These are phyloP conservation scores for Epichloe bromicola DNA, from an alignment of 2,329 filamentous ascomycete species.

Conservation along the genomic window DNA sequence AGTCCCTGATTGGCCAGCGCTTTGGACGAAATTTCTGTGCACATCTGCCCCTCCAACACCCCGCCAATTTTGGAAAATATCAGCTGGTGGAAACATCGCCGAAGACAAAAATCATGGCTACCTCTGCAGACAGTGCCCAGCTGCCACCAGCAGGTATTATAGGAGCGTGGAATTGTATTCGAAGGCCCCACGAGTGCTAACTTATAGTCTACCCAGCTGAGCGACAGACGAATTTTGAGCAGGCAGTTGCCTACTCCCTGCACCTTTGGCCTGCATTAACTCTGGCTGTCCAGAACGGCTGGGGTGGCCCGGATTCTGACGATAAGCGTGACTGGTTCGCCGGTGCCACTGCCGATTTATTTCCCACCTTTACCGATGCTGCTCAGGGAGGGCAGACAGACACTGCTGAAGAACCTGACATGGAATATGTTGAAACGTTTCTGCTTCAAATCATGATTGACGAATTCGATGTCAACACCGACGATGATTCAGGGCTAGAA, in stretches of 20 bases:
- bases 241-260: conserved; percentile 72
- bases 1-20: not conserved
- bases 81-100: not conserved
- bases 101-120: conserved; percentile 16
- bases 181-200: not conserved
- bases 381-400: conserved; percentile 14
- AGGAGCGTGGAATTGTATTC: not conserved
- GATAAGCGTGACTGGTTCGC: conserved; percentile 97
- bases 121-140: conserved; percentile 16
- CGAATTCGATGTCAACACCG: conserved; percentile 86
- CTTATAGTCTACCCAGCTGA: conserved; percentile 25
- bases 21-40: conserved; percentile 11
- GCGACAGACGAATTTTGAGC: conserved; percentile 61
- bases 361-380: conserved; percentile 48
- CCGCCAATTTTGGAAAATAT: conserved; percentile 10
- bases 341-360: conserved; percentile 71
- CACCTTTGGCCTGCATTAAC: conserved; percentile 81
- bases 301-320: conserved; percentile 69
- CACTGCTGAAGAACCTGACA: conserved; percentile 43
- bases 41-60: conserved; percentile 18
- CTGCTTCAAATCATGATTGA: conserved; percentile 86
- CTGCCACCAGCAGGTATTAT: conserved; percentile 18
- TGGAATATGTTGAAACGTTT: conserved; percentile 70
- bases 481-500: conserved; percentile 71
- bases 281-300: conserved; percentile 73